Percentiles rank a stretch among this genome's conserved stretches.
These are phyloP conservation scores for Nitzschia palea DNA, from an alignment of 108 stramenopile genomes.

Conservation along the genomic window DNA sequence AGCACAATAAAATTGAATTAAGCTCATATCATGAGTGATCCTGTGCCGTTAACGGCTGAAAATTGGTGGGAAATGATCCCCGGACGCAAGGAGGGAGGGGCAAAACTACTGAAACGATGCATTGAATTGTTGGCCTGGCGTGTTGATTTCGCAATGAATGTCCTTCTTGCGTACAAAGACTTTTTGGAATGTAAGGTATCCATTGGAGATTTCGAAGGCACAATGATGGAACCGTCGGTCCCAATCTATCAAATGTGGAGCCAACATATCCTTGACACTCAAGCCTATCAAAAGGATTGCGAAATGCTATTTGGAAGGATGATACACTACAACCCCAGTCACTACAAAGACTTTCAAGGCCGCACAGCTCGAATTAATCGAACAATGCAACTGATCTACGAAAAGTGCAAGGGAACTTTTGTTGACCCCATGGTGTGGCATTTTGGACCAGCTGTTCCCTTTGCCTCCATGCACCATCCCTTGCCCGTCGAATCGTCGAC, in stretches of 20 bases:
- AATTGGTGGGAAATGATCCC: conserved; percentile 42
- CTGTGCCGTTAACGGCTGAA: background rate
- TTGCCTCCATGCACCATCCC: background rate
- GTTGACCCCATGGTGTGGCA: background rate
- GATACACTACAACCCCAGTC: conserved; percentile 25
- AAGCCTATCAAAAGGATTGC: conserved; percentile 44
- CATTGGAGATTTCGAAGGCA: conserved; percentile 43
- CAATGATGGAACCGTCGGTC: conserved; percentile 37
- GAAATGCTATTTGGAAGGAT: conserved; percentile 36
- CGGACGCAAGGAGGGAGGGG: conserved; percentile 34
- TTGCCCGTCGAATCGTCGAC: background rate
- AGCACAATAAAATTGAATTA: no score
- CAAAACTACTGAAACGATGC: conserved; percentile 46
- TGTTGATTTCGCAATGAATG: conserved; percentile 32
- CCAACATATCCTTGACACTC: conserved; percentile 49
- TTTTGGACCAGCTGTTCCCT: background rate
- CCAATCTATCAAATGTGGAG: conserved; percentile 59
- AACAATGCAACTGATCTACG: background rate
- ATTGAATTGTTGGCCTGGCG: conserved; percentile 36
- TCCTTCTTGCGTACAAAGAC: conserved; percentile 46
- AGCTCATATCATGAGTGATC: background rate
- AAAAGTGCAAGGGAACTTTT: background rate
- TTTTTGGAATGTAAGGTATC: conserved; percentile 54
- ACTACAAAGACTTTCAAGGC: background rate
- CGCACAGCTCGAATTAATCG: background rate